These are phyloP conservation scores for Syzygium aqueum DNA, from an alignment of 345 rosid genomes.

Conservation along the genomic window DNA sequence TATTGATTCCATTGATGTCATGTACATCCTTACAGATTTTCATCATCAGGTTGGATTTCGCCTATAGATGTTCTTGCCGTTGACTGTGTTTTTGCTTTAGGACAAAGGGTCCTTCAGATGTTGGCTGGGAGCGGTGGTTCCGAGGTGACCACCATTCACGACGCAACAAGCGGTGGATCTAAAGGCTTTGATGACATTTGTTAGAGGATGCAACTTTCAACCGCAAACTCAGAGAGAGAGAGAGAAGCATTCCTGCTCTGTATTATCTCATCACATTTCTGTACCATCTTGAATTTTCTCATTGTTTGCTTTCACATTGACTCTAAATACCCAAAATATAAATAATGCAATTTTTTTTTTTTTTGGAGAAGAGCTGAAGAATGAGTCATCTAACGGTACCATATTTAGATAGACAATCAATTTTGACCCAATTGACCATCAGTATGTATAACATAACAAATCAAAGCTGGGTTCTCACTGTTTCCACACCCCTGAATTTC, in stretches of 20 bases:
- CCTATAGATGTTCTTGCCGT: neutral
- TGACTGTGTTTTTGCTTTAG: neutral
- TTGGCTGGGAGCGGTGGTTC: conserved; percentile 41
- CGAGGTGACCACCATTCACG: conserved; percentile 16
- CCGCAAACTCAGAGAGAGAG: neutral
- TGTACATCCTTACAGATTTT: neutral
- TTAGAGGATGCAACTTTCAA: neutral
- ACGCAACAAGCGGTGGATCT: conserved; percentile 29
- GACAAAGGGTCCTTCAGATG: conserved; percentile 16
- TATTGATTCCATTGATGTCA: neutral
- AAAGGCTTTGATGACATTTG: neutral
- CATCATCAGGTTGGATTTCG: neutral
- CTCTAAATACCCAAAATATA: neutral
- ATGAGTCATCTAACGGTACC: neutral
- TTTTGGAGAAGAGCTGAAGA: neutral
- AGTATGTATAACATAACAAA: neutral
- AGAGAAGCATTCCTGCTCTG: neutral
- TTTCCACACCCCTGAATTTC: neutral
- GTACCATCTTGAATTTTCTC: neutral
- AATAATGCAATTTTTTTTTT: neutral
- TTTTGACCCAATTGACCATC: neutral
- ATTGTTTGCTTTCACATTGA: neutral
- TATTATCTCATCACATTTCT: neutral
- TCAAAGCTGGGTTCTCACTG: neutral
- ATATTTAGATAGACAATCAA: neutral